Evolutionary conservation across 2,329 filamentous ascomycete genomes (phyloP).

Genomic region (Sporothrix pseudoabietina): DNA sequence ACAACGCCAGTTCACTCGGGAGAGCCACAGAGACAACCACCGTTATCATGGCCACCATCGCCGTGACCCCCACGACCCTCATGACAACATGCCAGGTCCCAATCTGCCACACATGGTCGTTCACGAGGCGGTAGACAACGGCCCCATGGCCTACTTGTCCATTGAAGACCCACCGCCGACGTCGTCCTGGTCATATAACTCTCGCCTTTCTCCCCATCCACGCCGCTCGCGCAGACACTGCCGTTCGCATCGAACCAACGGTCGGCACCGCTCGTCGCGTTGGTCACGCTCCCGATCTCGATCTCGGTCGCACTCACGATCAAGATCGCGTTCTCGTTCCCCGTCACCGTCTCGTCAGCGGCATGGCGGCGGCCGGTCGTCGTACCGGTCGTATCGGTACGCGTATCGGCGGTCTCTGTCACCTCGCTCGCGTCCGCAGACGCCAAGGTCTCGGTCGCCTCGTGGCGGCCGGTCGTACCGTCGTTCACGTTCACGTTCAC

Average conservation of each 20-base stretch:
- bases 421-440: conserved; percentile 3
- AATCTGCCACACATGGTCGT: conserved; percentile 10
- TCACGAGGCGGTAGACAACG: not conserved
- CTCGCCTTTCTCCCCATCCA: not conserved
- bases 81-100: not conserved
- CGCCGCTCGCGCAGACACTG: not conserved
- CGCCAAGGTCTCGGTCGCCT: conserved; percentile 2
- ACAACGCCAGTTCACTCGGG: not conserved
- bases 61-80: not conserved
- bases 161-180: conserved; percentile 4
- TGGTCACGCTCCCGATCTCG: not conserved
- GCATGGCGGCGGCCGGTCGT: not conserved
- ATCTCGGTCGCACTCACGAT: not conserved
- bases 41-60: not conserved
- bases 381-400: not conserved
- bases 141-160: not conserved
- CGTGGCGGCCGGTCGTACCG: not conserved
- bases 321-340: not conserved
- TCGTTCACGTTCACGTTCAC: not conserved
- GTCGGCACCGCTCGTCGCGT: not conserved
- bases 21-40: not conserved
- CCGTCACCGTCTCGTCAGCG: not conserved
- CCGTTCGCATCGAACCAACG: not conserved
- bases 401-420: conserved; percentile 6
- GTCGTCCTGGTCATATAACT: conserved; percentile 11